A percentile compares a stretch with the other conserved stretches of the same genome.
phyloP scores from a whole-genome alignment of 208 protist genomes.

The Crithidia fasciculata region DNA sequence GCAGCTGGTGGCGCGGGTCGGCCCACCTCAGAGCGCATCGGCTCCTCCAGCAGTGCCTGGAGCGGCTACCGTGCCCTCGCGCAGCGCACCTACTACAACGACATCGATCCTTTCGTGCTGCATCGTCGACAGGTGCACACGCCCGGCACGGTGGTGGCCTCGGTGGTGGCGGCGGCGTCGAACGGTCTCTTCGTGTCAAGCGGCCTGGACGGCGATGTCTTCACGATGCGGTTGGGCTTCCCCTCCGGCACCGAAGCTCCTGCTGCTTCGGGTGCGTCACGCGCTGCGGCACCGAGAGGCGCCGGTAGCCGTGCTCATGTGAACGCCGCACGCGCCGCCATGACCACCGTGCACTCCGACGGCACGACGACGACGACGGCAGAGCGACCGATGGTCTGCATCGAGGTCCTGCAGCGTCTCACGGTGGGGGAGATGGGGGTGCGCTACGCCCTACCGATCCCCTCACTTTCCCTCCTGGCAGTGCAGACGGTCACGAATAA shows the following conservation, averaged over 20 bases:
- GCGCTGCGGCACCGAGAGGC: not conserved
- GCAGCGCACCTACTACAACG: slow-evolving; percentile 34
- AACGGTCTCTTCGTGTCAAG: slow-evolving; percentile 43
- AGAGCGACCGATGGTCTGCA: slow-evolving; percentile 16
- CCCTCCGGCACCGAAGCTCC: not conserved
- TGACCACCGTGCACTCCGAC: slow-evolving; percentile 6
- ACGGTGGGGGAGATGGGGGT: slow-evolving; percentile 40
- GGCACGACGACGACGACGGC: slow-evolving; percentile 6
- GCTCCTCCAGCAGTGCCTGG: slow-evolving; percentile 30
- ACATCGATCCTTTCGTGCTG: slow-evolving; percentile 28
- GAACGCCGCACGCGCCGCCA: not conserved
- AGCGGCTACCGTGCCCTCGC: slow-evolving; percentile 29
- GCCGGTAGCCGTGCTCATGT: not conserved
- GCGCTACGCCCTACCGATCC: slow-evolving; percentile 37
- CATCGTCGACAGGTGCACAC: slow-evolving; percentile 31
- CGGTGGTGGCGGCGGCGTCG: slow-evolving; percentile 28
- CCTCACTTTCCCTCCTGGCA: slow-evolving; percentile 39
- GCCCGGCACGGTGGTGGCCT: slow-evolving; percentile 43
- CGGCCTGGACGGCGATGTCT: slow-evolving; percentile 51
- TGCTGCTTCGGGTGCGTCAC: not conserved
- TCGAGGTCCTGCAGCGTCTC: slow-evolving; percentile 34
- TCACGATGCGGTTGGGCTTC: slow-evolving; percentile 37
- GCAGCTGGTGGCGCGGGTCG: not conserved
- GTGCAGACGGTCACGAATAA: slow-evolving; percentile 47
- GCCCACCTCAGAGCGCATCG: slow-evolving; percentile 28